Evolutionary conservation across 345 rosid genomes (phyloP), one percentile per base, ranked within the genome.

Genomic region (Noccaea bulbosa): DNA sequence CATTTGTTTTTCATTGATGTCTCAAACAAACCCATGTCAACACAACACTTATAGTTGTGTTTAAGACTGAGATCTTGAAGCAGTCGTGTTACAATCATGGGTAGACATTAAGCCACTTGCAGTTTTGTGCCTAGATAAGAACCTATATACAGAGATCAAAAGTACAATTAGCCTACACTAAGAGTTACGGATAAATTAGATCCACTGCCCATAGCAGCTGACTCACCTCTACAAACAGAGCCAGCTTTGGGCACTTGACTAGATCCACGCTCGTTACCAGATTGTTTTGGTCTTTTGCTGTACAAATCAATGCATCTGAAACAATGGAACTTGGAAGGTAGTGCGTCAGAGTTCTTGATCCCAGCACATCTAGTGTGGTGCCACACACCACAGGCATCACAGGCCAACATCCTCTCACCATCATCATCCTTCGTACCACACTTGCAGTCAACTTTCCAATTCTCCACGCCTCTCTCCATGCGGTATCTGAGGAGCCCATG

Each of bases 361-460:
- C 92, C 95, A 27, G 81, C 83, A 65, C 97, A 91, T 66, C 89
- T 78, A 7, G 88, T 86, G 52, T 88, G 94, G 72, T 83, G 88
- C 94, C 97, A 90, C 38, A 86, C 85, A 48, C 88, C 77, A 34
- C 90, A 90, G 16, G 9, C 33, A 65, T 90, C 92, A 72, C 94
- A 90, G 0, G 87, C 90, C 74, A 87, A 57, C 92, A 89, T 89
- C 53, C 82, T 83, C 76, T 89, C 91, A 15, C 91, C 91, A 45
- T 88, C 94, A 62, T 88, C 91, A 61, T 90, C 93, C 72, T 76
- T 85, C 1, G 93, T 78, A 4, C 94, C 90, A 48, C 94, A 88
- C 6, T 44, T 57, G 67, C 97, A 90, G 57, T 88, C 88, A 53
- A 88, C 90, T 1, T 68, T 80, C 94, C 88, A 90, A 49, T 40